Evolutionary conservation across 2,329 filamentous ascomycete species (phyloP), one percentile per base, ranked within the genome.

Genomic region (Pyrenophora tritici-repentis): DNA sequence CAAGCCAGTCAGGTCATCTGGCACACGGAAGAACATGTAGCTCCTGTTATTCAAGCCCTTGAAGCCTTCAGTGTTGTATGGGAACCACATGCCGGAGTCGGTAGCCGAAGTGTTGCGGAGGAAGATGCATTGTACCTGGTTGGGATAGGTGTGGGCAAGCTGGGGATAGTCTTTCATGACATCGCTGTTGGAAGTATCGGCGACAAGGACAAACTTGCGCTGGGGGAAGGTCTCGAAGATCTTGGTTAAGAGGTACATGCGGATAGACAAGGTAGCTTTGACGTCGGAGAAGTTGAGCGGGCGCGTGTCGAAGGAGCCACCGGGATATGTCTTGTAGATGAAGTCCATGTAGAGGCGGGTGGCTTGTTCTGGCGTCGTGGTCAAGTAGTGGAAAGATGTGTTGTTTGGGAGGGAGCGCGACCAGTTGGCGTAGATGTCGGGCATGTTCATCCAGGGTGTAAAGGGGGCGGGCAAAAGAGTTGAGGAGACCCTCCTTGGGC

Each of bases 241-340:
- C 70, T 86, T 89, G 55, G 85, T 79, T 13, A 92, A 81, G 1
- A 92, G 79, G 71, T 79, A 88, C 50, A 82, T 82, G 40, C 89
- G 86, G 66, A 91, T 89, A 5, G 81, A 81, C 32, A 91, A 79
- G 0, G 88, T 91, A 3, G 86, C 88, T n/a, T 75, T 78, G 10
- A 88, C 78, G 58, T 91, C 87, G n/a, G 83, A 87, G 75, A 92
- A 91, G 77, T 92, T 91, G 16, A 92, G 81, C 0, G 89, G 88
- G 0, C 67, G 65, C 1, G 87, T 90, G 63, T 92, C 89, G 68
- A 91, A 91, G 35, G 85, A 88, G 36, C 89, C 89, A 12, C 86
- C 81, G 0, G 89, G 89, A 68, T 92, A 92, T 6, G 82, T 90
- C 65, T 84, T 83, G 78, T 88, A 91, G 70, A 92, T 91, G 73